Conservation (phyloP, 306 rosid genomes). For the Casuarina cunninghamiana region DNA sequence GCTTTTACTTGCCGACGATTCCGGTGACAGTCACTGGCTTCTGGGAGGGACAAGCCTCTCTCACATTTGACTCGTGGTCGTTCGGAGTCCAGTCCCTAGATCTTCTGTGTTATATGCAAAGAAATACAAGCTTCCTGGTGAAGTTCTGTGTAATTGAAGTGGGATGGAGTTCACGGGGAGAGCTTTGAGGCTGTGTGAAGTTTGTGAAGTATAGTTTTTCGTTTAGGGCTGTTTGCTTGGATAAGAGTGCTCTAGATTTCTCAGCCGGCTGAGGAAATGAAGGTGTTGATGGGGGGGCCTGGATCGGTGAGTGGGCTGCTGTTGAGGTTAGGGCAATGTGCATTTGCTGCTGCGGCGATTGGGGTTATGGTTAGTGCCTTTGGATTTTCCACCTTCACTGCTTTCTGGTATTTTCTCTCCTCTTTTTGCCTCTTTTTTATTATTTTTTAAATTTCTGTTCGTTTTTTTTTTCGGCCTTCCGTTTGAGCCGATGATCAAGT, state of each 20-base stretch:
- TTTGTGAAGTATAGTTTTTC: slow-evolving; percentile 42
- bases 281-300: slow-evolving; percentile 68
- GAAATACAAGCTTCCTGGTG: background rate
- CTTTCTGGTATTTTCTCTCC: slow-evolving; percentile 63
- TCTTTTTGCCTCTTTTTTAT: background rate
- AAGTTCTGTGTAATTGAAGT: background rate
- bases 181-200: slow-evolving; percentile 28
- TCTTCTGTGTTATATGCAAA: no score
- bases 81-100: background rate
- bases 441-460: background rate
- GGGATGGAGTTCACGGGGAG: slow-evolving; percentile 5
- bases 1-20: background rate
- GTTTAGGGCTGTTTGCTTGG: slow-evolving; percentile 24
- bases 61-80: background rate
- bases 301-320: slow-evolving; percentile 70
- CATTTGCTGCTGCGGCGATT: slow-evolving; percentile 74
- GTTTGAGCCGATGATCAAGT: background rate
- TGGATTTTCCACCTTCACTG: slow-evolving; percentile 73
- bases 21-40: background rate
- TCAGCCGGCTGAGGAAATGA: slow-evolving; percentile 43
- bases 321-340: slow-evolving; percentile 75
- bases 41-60: background rate
- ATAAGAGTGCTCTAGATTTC: slow-evolving; percentile 27
- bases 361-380: slow-evolving; percentile 70
- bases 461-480: background rate